Evolutionary conservation across 495 filamentous ascomycete genomes (phyloP).

Genomic region (Daldinia decipiens): DNA sequence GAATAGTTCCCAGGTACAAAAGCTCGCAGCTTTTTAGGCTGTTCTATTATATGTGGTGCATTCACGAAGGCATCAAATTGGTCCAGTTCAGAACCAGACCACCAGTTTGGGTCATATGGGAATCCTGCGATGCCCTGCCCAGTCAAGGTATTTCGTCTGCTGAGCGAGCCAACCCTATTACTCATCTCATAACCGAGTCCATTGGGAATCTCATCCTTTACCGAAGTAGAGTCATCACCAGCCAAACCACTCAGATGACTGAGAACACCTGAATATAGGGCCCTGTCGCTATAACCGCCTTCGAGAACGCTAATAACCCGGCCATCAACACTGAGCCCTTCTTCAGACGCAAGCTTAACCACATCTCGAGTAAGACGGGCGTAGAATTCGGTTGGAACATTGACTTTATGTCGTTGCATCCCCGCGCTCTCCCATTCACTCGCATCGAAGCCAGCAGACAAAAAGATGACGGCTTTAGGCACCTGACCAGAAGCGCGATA

Average conservation of each 20-base stretch:
- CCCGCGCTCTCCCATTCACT: constrained; percentile 90
- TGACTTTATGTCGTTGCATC: constrained; percentile 95
- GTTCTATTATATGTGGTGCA: constrained; percentile 54
- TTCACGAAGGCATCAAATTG: constrained; percentile 69
- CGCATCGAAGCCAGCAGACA: constrained; percentile 96
- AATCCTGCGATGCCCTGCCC: constrained; percentile 46
- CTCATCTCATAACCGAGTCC: constrained; percentile 65
- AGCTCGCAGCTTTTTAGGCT: constrained; percentile 61
- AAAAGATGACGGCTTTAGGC: constrained; percentile 87
- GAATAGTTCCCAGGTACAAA: constrained; percentile 71
- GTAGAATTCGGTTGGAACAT: constrained; percentile 97
- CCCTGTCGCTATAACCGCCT: constrained; percentile 93
- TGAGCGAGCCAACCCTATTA: constrained; percentile 54
- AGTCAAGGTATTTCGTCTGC: constrained; percentile 48
- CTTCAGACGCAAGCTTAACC: constrained; percentile 82
- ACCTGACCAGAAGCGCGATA: constrained; percentile 60
- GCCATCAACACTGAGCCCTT: constrained; percentile 78
- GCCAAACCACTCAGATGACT: constrained; percentile 86
- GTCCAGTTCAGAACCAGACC: constrained; percentile 73
- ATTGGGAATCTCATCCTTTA: constrained; percentile 52
- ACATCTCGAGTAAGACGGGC: constrained; percentile 88
- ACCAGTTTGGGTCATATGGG: constrained; percentile 77
- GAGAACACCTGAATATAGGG: constrained; percentile 84
- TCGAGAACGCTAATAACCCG: constrained; percentile 92
- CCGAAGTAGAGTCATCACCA: constrained; percentile 56